These are phyloP conservation scores for Aspergillus sp. DNA, from an alignment of 2,329 filamentous ascomycete species.

Conservation along the genomic window DNA sequence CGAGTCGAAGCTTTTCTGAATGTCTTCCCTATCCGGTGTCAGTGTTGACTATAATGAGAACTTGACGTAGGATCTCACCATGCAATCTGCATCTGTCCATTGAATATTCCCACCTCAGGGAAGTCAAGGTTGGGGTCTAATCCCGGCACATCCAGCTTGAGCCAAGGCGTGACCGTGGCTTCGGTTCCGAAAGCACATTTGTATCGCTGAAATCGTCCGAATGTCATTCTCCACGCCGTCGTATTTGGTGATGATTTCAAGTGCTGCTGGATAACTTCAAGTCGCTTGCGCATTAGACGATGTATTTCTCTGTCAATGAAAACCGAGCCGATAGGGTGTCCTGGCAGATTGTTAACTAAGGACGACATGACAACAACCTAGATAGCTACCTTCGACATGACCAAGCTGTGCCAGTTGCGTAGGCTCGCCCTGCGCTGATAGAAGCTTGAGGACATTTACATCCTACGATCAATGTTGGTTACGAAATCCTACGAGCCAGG, in stretches of 20 bases:
- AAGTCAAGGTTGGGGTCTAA: slow-evolving; percentile 22
- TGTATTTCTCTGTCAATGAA: slow-evolving; percentile 38
- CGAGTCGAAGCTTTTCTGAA: slow-evolving; percentile 26
- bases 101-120: slow-evolving; percentile 29
- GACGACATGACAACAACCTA: background rate
- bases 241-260: slow-evolving; percentile 22
- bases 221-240: slow-evolving; percentile 34
- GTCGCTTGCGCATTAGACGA: slow-evolving; percentile 23
- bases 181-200: slow-evolving; percentile 38
- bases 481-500: background rate
- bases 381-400: slow-evolving; percentile 23
- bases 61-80: slow-evolving; percentile 20
- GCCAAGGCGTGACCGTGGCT: slow-evolving; percentile 25
- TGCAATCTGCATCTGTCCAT: slow-evolving; percentile 34
- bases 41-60: too few species aligned
- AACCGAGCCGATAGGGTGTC: slow-evolving; percentile 40
- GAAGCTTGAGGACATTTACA: slow-evolving; percentile 33
- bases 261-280: slow-evolving; percentile 24
- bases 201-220: slow-evolving; percentile 34
- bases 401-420: slow-evolving; percentile 30
- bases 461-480: slow-evolving; percentile 24
- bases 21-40: slow-evolving; percentile 15
- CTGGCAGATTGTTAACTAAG: slow-evolving; percentile 11
- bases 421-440: slow-evolving; percentile 26
- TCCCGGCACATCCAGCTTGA: slow-evolving; percentile 33